phyloP scores from a whole-genome alignment of 2,329 filamentous ascomycete genomes.

The Cercospora canescens region DNA sequence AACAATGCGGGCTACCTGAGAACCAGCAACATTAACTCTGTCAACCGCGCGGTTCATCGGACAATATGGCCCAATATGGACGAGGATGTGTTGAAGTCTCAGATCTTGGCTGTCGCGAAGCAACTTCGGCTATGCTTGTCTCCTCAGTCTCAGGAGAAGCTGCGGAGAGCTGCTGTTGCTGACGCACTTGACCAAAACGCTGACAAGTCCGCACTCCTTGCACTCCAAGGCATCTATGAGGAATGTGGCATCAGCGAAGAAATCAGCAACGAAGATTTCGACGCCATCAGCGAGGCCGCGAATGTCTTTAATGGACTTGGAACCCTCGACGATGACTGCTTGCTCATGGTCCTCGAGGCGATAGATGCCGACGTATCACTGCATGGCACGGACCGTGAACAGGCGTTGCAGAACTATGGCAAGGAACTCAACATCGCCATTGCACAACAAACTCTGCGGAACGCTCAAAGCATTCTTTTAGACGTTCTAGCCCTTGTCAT shows the following conservation, averaged over 20 bases:
- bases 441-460: conserved; percentile 73
- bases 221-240: conserved; percentile 77
- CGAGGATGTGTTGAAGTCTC: conserved; percentile 28
- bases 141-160: conserved; percentile 18
- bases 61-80: conserved; percentile 10
- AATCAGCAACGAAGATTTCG: conserved; percentile 78
- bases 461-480: conserved; percentile 73
- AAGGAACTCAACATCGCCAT: conserved; percentile 72
- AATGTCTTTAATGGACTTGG: conserved; percentile 63
- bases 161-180: conserved; percentile 14
- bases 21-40: neutral
- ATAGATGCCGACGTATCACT: conserved; percentile 43
- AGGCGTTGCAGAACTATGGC: conserved; percentile 70
- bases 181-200: conserved; percentile 18
- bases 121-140: conserved; percentile 20
- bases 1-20: conserved; percentile 56
- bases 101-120: conserved; percentile 25
- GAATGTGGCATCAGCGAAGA: conserved; percentile 75
- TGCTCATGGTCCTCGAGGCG: conserved; percentile 53
- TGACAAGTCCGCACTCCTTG: conserved; percentile 56
- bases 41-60: neutral
- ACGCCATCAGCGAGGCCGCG: conserved; percentile 67
- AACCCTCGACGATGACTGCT: conserved; percentile 50
- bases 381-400: conserved; percentile 42
- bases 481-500: conserved; percentile 80